phyloP scores from a whole-genome alignment of 306 rosid genomes.

The Ziziphus jujuba region DNA sequence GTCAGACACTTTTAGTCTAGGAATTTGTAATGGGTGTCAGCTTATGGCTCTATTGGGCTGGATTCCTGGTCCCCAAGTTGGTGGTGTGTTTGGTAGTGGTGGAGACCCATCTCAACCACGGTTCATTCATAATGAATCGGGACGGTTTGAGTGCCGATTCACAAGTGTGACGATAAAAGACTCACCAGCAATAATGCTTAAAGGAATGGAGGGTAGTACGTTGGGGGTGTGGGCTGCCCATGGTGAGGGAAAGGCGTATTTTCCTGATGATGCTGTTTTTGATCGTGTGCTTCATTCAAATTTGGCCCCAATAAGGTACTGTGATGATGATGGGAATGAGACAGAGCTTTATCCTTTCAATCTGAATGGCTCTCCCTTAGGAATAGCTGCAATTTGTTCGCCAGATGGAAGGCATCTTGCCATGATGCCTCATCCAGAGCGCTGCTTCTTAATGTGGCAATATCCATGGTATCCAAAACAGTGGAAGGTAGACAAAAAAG shows the following conservation, averaged over 20 bases:
- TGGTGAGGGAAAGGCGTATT: constrained; percentile 88
- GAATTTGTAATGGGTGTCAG: constrained; percentile 96
- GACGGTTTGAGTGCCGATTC: constrained; percentile 91
- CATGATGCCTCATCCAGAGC: constrained; percentile 96
- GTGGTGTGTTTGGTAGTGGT: constrained; percentile 73
- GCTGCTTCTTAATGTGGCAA: constrained; percentile 94
- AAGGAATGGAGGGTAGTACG: constrained; percentile 82
- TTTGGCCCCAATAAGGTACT: constrained; percentile 77
- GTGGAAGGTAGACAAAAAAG: constrained; percentile 70
- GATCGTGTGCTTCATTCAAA: constrained; percentile 58
- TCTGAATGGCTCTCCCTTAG: constrained; percentile 83
- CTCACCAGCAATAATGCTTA: constrained; percentile 80
- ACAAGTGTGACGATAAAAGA: constrained; percentile 73
- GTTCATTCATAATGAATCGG: constrained; percentile 82
- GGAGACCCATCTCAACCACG: constrained; percentile 87
- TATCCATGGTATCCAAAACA: constrained; percentile 83
- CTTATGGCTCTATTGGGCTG: constrained; percentile 94
- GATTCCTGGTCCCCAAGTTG: constrained; percentile 88
- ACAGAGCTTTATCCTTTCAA: constrained; percentile 85
- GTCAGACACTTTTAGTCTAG: constrained; percentile 83
- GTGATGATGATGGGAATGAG: constrained; percentile 80
- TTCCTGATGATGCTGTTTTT: constrained; percentile 71
- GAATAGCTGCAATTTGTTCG: constrained; percentile 87
- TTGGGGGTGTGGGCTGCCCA: constrained; percentile 89
- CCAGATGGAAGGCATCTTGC: constrained; percentile 93